A percentile compares a stretch with the other conserved stretches of the same genome.
These are phyloP conservation scores for Acer saccharum DNA, from an alignment of 345 rosid genomes.

Conservation along the genomic window DNA sequence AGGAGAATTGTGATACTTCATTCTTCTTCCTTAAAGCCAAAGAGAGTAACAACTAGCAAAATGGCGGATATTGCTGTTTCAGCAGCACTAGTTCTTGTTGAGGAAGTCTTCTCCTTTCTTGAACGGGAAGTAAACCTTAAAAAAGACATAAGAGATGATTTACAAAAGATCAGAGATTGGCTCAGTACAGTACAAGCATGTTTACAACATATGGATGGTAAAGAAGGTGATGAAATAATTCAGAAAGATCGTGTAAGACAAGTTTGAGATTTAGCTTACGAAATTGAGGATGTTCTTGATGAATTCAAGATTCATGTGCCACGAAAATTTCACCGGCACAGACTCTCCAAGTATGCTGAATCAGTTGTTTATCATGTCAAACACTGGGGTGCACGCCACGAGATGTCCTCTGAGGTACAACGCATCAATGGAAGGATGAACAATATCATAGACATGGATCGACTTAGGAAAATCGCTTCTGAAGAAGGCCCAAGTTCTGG, in stretches of 20 bases:
- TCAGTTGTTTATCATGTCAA: background rate
- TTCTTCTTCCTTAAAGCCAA: too few relatives aligned
- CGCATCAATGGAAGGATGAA: background rate
- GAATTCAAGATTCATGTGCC: background rate
- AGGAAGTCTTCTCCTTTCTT: background rate
- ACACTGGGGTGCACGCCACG: background rate
- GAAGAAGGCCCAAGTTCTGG: conserved; percentile 19
- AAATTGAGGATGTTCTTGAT: conserved; percentile 1
- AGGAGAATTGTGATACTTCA: too few relatives aligned
- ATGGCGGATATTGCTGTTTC: background rate
- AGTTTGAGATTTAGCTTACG: background rate
- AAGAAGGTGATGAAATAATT: background rate
- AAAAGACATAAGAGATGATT: background rate
- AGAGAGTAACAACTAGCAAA: too few relatives aligned
- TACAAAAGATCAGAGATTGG: background rate
- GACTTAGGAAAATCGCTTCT: background rate
- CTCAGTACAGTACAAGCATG: background rate
- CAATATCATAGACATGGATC: background rate
- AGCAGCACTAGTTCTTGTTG: background rate
- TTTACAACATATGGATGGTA: conserved; percentile 6
- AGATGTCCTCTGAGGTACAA: conserved; percentile 6
- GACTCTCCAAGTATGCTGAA: too few relatives aligned
- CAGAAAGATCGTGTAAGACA: background rate
- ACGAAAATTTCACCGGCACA: background rate
- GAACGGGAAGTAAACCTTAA: background rate